Percentiles rank a stretch among this genome's conserved stretches.
These are phyloP conservation scores for Westerdykella ornata DNA, from an alignment of 2,329 filamentous ascomycete genomes.

Conservation along the genomic window DNA sequence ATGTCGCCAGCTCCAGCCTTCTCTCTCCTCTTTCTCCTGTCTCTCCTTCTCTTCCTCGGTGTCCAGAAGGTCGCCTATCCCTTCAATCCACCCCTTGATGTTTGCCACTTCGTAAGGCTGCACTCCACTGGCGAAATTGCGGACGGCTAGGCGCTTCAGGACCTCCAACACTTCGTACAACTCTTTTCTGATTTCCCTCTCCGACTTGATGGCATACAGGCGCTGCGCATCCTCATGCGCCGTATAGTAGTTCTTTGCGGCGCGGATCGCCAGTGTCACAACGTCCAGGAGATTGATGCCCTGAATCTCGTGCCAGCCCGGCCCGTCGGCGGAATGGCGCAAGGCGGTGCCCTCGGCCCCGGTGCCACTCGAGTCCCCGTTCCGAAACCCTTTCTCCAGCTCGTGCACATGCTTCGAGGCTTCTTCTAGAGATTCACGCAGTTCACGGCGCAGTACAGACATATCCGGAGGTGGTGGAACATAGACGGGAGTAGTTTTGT, in stretches of 20 bases:
- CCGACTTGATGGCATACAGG: slow-evolving; percentile 78
- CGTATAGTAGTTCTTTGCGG: slow-evolving; percentile 94
- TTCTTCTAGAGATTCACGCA: slow-evolving; percentile 61
- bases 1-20: slow-evolving; percentile 72
- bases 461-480: slow-evolving; percentile 80
- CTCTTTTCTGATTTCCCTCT: slow-evolving; percentile 77
- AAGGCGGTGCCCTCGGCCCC: slow-evolving; percentile 2
- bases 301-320: slow-evolving; percentile 78
- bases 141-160: slow-evolving; percentile 81
- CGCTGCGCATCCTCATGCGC: slow-evolving; percentile 81
- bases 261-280: slow-evolving; percentile 88
- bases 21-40: slow-evolving; percentile 63
- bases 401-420: slow-evolving; percentile 62
- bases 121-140: slow-evolving; percentile 79
- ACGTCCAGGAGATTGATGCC: slow-evolving; percentile 89
- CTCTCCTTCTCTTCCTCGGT: slow-evolving; percentile 72
- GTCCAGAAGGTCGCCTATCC: slow-evolving; percentile 68
- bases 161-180: slow-evolving; percentile 82
- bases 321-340: slow-evolving; percentile 36
- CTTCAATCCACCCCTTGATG: slow-evolving; percentile 72
- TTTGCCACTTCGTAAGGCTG: slow-evolving; percentile 68
- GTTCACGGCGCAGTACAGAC: slow-evolving; percentile 64
- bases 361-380: slow-evolving; percentile 9
- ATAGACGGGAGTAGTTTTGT: slow-evolving; percentile 75
- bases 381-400: slow-evolving; percentile 38